Conservation (phyloP, 2,329 filamentous ascomycete species). For the Alternaria arborescens region DNA sequence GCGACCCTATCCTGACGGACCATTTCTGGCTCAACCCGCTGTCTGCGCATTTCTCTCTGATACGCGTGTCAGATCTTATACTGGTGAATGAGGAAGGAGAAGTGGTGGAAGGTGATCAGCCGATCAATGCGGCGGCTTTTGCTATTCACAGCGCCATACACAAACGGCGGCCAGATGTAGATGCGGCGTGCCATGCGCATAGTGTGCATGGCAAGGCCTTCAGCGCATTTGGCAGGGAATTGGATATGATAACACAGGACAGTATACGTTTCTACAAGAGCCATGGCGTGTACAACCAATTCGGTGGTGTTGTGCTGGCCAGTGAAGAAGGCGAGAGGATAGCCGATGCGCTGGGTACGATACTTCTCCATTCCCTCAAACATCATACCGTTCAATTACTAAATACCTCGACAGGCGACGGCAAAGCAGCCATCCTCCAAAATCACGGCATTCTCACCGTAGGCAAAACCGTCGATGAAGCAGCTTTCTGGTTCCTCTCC, state of each 20-base stretch:
- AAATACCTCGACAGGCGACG: conserved; percentile 23
- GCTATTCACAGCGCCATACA: conserved; percentile 58
- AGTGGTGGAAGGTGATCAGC: conserved; percentile 52
- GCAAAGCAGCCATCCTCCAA: conserved; percentile 51
- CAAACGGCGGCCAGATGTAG: conserved; percentile 47
- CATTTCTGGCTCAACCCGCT: conserved; percentile 56
- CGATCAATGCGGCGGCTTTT: conserved; percentile 58
- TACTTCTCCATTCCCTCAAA: too few species aligned
- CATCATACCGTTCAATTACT: neutral
- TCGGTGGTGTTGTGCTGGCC: conserved; percentile 54
- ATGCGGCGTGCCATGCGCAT: conserved; percentile 57
- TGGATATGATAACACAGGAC: conserved; percentile 61
- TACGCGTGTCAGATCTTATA: conserved; percentile 54
- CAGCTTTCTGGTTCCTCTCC: conserved; percentile 57
- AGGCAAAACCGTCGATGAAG: conserved; percentile 54
- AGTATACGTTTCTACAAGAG: conserved; percentile 53
- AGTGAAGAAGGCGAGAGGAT: conserved; percentile 57
- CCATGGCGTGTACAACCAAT: conserved; percentile 54
- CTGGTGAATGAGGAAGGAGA: conserved; percentile 55
- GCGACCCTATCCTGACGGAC: conserved; percentile 46
- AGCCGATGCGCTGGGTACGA: conserved; percentile 47
- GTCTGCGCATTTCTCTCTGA: conserved; percentile 56
- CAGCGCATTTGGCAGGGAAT: conserved; percentile 55
- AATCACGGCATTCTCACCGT: conserved; percentile 53
- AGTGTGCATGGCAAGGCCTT: conserved; percentile 59